Evolutionary conservation across 176 grass and related monocot species (phyloP).

Genomic region (Leersia perrieri): DNA sequence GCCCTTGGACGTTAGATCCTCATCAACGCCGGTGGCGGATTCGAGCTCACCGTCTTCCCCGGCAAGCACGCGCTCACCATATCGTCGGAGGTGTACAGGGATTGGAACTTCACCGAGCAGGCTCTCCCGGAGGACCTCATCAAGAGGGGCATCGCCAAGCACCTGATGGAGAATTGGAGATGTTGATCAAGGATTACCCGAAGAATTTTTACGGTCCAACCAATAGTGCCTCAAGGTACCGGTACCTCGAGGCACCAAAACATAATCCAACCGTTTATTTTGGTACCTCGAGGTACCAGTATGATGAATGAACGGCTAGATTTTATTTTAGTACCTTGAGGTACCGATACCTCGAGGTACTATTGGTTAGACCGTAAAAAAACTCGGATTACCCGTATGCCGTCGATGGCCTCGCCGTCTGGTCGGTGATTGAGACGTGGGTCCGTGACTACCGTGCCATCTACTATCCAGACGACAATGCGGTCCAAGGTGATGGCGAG

Average conservation of each 20-base stretch:
- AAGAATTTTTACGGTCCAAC: no score
- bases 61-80: slow-evolving; percentile 28
- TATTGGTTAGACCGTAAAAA: no score
- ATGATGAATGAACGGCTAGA: no score
- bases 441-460: slow-evolving; percentile 1
- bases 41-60: slow-evolving; percentile 36
- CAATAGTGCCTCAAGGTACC: no score
- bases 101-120: slow-evolving; percentile 23
- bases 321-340: no score
- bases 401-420: neutral
- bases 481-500: slow-evolving; percentile 28
- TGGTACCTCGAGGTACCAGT: no score
- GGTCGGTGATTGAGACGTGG: slow-evolving; percentile 10
- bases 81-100: neutral
- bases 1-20: slow-evolving; percentile 24
- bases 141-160: no score
- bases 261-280: no score
- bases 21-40: slow-evolving; percentile 41
- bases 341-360: no score
- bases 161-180: no score
- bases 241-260: no score
- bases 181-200: slow-evolving; percentile 15
- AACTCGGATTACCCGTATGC: slow-evolving; percentile 24
- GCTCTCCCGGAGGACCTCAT: neutral
- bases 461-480: slow-evolving; percentile 10